Evolutionary conservation across 352 stramenopile genomes (phyloP), one percentile per base, ranked within the genome.

Genomic region (Phytopythium ostracodes): DNA sequence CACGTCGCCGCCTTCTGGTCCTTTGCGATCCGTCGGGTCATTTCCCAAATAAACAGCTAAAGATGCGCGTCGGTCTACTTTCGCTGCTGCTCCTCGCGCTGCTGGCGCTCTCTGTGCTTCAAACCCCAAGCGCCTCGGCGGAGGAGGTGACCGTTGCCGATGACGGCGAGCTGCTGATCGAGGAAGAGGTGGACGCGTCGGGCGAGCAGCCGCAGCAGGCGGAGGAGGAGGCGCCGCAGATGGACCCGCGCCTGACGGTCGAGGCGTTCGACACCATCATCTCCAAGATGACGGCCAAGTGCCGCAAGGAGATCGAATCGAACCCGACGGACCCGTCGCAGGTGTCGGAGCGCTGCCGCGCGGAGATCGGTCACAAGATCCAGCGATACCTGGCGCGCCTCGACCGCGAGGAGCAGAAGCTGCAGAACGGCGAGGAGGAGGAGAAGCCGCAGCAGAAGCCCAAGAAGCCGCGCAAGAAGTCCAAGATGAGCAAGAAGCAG

Each of bases 221-320:
- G 15, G 65, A 70, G 31, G 65, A 70, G 31, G 60, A 62, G 11
- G 47, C 66, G 56, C 59, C 63, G 9, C 62, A 75, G 49, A 52
- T 81, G 25, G 67, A 83, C 60, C 79, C 80, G 40, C 64, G 73
- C 17, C 64, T 92, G 57, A 82, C 83, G 5, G 67, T 72, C 7
- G 80, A 92, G 35, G 75, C 66, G 31, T 87, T 92, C 36, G 80
- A 77, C 50, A 78, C 72, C 57, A 79, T 94, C 50, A 82, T 92
- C 58, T 72, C 77, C 53, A 92, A 91, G 71, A 65, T 92, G 31
- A 88, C 83, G 58, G 75, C 73, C 66, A 81, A 85, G 56, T 94
- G 85, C 67, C 72, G 80, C 40, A 77, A 84, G 67, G 72, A 94
- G 63, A 73, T 92, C 56, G 71, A 89, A 56, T 80, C 74, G 36